These are phyloP conservation scores for Pholiota molesta DNA, from an alignment of 768 basidiomycete genomes.

Conservation along the genomic window DNA sequence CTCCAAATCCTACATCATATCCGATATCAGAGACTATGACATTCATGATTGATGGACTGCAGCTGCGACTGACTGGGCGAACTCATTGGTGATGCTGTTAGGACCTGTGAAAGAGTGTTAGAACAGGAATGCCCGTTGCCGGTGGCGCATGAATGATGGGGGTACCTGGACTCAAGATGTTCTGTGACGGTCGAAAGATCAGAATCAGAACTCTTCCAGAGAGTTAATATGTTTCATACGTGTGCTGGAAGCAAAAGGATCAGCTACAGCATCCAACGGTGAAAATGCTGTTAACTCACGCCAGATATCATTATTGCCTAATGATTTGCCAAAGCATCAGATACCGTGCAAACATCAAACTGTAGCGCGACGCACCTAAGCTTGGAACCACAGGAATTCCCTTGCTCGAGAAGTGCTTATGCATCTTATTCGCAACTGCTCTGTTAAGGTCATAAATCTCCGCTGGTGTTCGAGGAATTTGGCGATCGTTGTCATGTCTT, in stretches of 20 bases:
- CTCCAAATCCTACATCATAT: slow-evolving; percentile 67
- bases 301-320: slow-evolving; percentile 93
- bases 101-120: slow-evolving; percentile 47
- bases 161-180: slow-evolving; percentile 66
- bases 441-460: slow-evolving; percentile 83
- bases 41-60: slow-evolving; percentile 1
- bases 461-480: slow-evolving; percentile 74
- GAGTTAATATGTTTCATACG: slow-evolving; percentile 36
- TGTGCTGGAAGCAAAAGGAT: slow-evolving; percentile 48
- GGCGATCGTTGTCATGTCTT: slow-evolving; percentile 85
- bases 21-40: slow-evolving; percentile 3
- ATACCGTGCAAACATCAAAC: not conserved
- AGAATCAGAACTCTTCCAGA: slow-evolving; percentile 10
- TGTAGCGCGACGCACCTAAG: slow-evolving; percentile 53
- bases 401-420: slow-evolving; percentile 64
- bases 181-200: slow-evolving; percentile 35
- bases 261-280: slow-evolving; percentile 13
- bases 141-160: not conserved
- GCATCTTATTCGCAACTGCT: slow-evolving; percentile 69
- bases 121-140: not conserved
- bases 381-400: slow-evolving; percentile 83
- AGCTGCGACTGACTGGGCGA: slow-evolving; percentile 55
- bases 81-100: slow-evolving; percentile 69
- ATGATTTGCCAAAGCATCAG: slow-evolving; percentile 7
- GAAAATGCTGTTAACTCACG: slow-evolving; percentile 50